Conservation (phyloP, 1,284 basidiomycete genomes). For the Cutaneotrichosporon sp. region DNA sequence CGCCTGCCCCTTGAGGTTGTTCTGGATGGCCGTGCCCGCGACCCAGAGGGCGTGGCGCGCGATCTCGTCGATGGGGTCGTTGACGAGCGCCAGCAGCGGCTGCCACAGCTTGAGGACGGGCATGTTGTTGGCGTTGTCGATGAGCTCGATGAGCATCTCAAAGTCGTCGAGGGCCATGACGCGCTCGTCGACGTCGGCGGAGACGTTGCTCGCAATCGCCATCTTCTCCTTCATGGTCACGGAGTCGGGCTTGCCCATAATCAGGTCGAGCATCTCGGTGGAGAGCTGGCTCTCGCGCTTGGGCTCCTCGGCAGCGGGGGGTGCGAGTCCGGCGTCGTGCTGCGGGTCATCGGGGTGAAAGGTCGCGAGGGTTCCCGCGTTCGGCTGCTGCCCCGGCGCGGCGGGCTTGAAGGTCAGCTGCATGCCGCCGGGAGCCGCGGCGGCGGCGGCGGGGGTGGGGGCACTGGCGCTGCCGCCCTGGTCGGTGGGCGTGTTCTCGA, state of each 20-base stretch:
- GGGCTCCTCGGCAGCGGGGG: conserved; percentile 4
- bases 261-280: conserved; percentile 75
- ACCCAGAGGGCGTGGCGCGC: conserved; percentile 83
- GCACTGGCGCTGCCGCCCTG: not conserved
- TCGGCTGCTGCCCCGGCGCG: conserved; percentile 16
- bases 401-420: conserved; percentile 43
- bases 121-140: conserved; percentile 96
- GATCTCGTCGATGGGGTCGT: conserved; percentile 63
- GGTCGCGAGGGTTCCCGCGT: conserved; percentile 21
- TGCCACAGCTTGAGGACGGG: conserved; percentile 83
- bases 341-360: conserved; percentile 47
- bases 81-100: conserved; percentile 69
- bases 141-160: conserved; percentile 92
- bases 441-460: not conserved
- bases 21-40: conserved; percentile 90
- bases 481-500: conserved; percentile 39
- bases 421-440: conserved; percentile 21
- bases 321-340: conserved; percentile 7
- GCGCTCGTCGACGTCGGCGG: conserved; percentile 65
- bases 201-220: conserved; percentile 67
- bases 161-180: conserved; percentile 86
- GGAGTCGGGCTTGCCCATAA: conserved; percentile 82
- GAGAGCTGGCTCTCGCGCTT: conserved; percentile 35
- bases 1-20: conserved; percentile 87
- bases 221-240: conserved; percentile 86